Evolutionary conservation across 2,329 filamentous ascomycete genomes (phyloP).

Genomic region (Colletotrichum chlorophyti): DNA sequence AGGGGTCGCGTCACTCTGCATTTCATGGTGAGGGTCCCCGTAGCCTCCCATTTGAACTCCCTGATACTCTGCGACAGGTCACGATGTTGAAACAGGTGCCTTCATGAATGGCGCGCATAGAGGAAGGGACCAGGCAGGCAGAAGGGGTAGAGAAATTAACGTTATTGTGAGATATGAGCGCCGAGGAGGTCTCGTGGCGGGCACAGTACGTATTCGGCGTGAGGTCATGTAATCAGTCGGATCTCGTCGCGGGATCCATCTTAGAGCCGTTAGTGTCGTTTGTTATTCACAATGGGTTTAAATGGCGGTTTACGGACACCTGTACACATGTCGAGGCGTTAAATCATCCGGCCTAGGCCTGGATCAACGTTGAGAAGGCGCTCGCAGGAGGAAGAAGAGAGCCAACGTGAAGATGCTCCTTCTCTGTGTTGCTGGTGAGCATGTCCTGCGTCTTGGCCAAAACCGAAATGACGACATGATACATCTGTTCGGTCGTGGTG

Average conservation of each 20-base stretch:
- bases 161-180: constrained; percentile 5
- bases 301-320: constrained; percentile 15
- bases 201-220: background rate
- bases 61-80: background rate
- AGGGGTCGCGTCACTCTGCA: background rate
- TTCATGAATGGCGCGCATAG: background rate
- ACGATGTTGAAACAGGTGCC: background rate
- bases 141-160: background rate
- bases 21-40: background rate
- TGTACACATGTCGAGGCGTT: constrained; percentile 2
- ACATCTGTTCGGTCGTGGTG: background rate
- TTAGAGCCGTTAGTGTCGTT: constrained; percentile 28
- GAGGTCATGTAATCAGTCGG: background rate
- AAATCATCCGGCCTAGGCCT: background rate
- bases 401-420: too few relatives aligned
- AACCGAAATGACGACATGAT: background rate
- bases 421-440: too few relatives aligned
- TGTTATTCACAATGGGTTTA: constrained; percentile 1
- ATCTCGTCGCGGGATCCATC: constrained; percentile 16
- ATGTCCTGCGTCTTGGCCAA: too few relatives aligned
- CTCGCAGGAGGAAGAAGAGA: too few relatives aligned
- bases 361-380: background rate
- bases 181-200: constrained; percentile 7
- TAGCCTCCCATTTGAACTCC: too few relatives aligned
- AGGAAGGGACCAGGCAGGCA: too few relatives aligned